Base-by-base conservation (phyloP, 768 basidiomycete genomes). In the Mycena filopes region DNA sequence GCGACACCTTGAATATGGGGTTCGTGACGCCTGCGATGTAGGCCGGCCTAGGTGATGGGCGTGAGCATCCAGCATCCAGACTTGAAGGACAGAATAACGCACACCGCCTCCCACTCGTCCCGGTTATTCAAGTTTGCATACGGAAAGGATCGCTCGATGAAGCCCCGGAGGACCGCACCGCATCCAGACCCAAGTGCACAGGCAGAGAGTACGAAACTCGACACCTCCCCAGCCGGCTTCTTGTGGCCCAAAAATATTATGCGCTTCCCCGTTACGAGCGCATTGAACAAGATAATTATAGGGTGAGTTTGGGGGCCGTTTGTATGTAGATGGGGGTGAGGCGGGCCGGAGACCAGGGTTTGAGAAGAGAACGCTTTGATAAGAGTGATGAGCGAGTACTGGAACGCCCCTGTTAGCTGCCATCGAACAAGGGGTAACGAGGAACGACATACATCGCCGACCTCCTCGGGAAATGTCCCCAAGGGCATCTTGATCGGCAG, bases 11-110 rank as follows among this genome's bases (percentile, higher is more conserved):
- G 77, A 98, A 98, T 48, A 98, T 95, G 2, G 96, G 98, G 72
- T 99, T 99, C 1, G 94, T 96, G 3, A 99, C 97, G 1, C 98
- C 98, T 12, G 96, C 98, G 55, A 99, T 96, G 74, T 91, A 99
- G 15, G 94, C 97, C 5, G 93, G 90, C 41, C 95, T 95, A 40
- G 38, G 42, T n/a, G n/a, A n/a, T n/a, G 64, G 38, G 51, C 20
- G 16, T 63, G 21, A 71, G 56, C 29, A n/a, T n/a, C n/a, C n/a
- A n/a, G n/a, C 36, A n/a, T 6, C 15, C 31, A 65, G 36, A 31
- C 47, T 29, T 40, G 18, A 47, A 4, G 25, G 67, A 50, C 60
- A 47, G 50, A 51, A 63, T 46, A 46, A 84, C 91, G 79, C 80
- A 95, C 94, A 91, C 90, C 10, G 88, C 85, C 77, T 96, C 92